A percentile compares a stretch with the other conserved stretches of the same genome.
Evolutionary conservation across 176 grass and related monocot species (phyloP).

Genomic region (Saccharum officinarum): DNA sequence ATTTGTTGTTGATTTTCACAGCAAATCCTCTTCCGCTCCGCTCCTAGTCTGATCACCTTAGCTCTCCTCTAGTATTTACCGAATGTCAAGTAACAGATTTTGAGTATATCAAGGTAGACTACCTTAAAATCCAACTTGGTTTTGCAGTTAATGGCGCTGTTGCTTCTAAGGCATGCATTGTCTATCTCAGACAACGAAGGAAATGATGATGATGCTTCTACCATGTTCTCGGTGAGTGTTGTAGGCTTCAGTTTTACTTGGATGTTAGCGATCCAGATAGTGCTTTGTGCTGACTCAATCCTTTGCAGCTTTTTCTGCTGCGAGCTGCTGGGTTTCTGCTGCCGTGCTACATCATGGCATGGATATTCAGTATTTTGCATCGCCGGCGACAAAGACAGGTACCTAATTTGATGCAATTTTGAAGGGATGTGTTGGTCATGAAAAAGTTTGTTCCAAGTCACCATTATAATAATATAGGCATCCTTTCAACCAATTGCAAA

Average conservation of each 20-base stretch:
- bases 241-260: background rate
- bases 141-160: constrained; percentile 80
- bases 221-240: constrained; percentile 81
- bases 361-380: constrained; percentile 86
- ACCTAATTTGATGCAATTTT: background rate
- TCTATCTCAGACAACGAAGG: constrained; percentile 73
- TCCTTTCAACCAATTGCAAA: constrained; percentile 17
- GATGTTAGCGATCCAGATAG: constrained; percentile 3
- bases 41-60: background rate
- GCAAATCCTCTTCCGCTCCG: background rate
- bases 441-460: background rate
- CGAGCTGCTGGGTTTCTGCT: constrained; percentile 90
- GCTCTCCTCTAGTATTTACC: background rate
- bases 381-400: constrained; percentile 83
- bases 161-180: constrained; percentile 85
- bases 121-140: background rate
- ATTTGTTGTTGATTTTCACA: background rate
- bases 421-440: background rate
- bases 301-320: constrained; percentile 78
- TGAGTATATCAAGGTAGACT: constrained; percentile 5
- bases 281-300: constrained; percentile 4
- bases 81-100: background rate
- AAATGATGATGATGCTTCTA: constrained; percentile 76
- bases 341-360: constrained; percentile 91
- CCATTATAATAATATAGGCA: background rate